phyloP scores from a whole-genome alignment of 805 yeast genomes.

The Candida maesae region DNA sequence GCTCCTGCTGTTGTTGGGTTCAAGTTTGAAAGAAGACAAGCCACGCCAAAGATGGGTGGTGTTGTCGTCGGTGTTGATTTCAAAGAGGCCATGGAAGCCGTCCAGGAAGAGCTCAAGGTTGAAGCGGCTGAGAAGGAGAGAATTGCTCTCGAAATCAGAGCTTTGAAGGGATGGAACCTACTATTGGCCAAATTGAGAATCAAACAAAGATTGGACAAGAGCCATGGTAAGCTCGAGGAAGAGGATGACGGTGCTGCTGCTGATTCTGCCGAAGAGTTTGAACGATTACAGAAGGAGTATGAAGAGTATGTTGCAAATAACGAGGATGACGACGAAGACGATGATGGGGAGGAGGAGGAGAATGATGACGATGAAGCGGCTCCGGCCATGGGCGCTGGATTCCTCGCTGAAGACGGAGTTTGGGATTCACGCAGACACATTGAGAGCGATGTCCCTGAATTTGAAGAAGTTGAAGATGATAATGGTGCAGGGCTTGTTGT shows the following conservation, averaged over 20 bases:
- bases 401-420: conserved; percentile 8
- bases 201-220: conserved; percentile 37
- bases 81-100: conserved; percentile 54
- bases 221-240: conserved; percentile 38
- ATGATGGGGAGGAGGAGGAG: neutral
- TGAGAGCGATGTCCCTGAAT: neutral
- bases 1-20: conserved; percentile 88
- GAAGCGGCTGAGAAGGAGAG: conserved; percentile 39
- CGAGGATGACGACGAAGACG: conserved; percentile 21
- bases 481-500: conserved; percentile 7
- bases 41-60: conserved; percentile 70
- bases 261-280: conserved; percentile 14
- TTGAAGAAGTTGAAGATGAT: neutral
- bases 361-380: conserved; percentile 1
- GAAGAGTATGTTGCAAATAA: conserved; percentile 21
- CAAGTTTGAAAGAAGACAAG: conserved; percentile 55
- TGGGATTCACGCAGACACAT: conserved; percentile 5
- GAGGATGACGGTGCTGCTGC: neutral
- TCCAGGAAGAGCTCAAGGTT: conserved; percentile 44
- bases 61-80: conserved; percentile 65
- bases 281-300: conserved; percentile 18
- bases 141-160: conserved; percentile 42
- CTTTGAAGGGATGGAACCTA: conserved; percentile 44
- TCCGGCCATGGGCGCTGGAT: conserved; percentile 3
- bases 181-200: conserved; percentile 42